Evolutionary conservation across 148 eudicot species (phyloP), one percentile per base, ranked within the genome.

Genomic region (Chenopodium album): DNA sequence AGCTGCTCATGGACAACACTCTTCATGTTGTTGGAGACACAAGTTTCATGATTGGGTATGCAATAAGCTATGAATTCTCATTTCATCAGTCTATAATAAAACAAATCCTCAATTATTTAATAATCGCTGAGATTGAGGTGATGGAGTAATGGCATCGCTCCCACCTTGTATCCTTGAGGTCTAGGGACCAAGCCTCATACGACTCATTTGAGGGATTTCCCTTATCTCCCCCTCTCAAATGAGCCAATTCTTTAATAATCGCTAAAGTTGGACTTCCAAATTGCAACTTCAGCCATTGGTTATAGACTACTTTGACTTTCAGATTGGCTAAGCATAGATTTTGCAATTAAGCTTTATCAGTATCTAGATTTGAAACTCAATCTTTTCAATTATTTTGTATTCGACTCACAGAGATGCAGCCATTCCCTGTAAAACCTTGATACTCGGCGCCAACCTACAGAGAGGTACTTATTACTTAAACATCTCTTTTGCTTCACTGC

Each of bases 401-500:
- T 41, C 44, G 44, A 48, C 1, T 41, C 60, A 84, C 87, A 95
- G 99, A 80, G 90, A 91, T 68, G 98, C 92, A 82, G 94, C 99
- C 50, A 89, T 95, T 75, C 98, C 99, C 77, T 74, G 89, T 81
- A 52, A 88, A 56, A 89, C 94, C 37, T 80, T 95, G 82, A 85
- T 95, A 82, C 66, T 94, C 20, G 99, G 99, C 75, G 99, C 92
- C 56, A 94, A 95, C 84, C 97, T 95, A 64, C 89, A 91, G 0
- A 91, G 76, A 87, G 99, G 98, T 91, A 88, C 76, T 37, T 5
- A 2, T 29, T 37, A 64, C 44, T 13, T 56, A 17, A 41, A 13
- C 5, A 56, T 56, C 59, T 56, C 14, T 31, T n/a, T 20, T 16
- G 32, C 54, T 59, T 17, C 63, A 63, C 13, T 7, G 41, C 16